Evolutionary conservation across 352 stramenopile genomes (phyloP).

Genomic region (Globisporangium spiculum): DNA sequence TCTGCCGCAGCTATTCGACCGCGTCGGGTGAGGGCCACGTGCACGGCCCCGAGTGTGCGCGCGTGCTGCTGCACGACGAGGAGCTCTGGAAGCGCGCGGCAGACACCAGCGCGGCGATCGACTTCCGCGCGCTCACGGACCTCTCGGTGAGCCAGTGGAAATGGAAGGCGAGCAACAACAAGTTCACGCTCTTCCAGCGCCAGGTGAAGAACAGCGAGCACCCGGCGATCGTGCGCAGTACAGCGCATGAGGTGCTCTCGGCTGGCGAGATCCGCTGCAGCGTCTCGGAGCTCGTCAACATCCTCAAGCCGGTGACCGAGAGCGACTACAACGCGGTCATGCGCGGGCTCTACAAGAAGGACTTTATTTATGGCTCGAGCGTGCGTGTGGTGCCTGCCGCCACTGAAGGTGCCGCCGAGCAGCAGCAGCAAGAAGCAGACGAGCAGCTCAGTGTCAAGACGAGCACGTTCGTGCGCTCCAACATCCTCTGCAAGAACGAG

Average conservation of each 20-base stretch:
- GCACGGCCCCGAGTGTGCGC: constrained; percentile 8
- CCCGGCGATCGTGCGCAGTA: neutral
- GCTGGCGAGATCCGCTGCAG: constrained; percentile 19
- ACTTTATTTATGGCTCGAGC: constrained; percentile 52
- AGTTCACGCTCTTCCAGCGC: constrained; percentile 20
- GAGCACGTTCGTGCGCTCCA: constrained; percentile 16
- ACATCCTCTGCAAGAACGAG: constrained; percentile 14
- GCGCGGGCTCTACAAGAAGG: constrained; percentile 32
- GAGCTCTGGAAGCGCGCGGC: constrained; percentile 16
- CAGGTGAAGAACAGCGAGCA: neutral
- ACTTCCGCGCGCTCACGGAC: constrained; percentile 14
- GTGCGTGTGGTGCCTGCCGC: constrained; percentile 25
- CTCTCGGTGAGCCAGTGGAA: constrained; percentile 16
- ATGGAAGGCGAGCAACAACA: constrained; percentile 21
- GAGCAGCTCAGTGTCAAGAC: constrained; percentile 20
- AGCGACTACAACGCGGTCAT: constrained; percentile 38
- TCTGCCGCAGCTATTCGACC: neutral
- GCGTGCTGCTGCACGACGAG: constrained; percentile 12
- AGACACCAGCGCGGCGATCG: constrained; percentile 9
- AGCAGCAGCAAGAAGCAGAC: constrained; percentile 18
- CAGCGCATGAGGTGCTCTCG: constrained; percentile 14
- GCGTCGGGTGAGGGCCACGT: neutral
- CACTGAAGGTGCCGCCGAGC: neutral
- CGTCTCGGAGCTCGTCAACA: constrained; percentile 13
- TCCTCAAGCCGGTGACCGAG: constrained; percentile 26